Conservation (phyloP, 1,284 basidiomycete genomes). For the Boletellus sp. region DNA sequence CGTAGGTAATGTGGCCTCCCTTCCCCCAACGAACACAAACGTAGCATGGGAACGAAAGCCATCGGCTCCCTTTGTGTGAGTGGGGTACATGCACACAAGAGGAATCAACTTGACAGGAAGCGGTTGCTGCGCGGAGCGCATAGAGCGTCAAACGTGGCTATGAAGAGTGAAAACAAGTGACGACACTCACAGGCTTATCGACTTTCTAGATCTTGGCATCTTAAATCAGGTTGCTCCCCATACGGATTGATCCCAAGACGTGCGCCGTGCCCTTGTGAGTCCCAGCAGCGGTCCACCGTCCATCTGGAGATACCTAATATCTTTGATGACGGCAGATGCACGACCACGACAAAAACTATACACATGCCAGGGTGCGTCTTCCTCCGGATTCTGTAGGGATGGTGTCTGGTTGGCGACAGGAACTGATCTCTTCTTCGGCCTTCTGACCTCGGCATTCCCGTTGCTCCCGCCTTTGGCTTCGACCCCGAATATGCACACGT, state of each 20-base stretch:
- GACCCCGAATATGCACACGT: constrained; percentile 29
- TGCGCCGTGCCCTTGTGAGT: too few relatives aligned
- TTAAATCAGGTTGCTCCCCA: constrained; percentile 65
- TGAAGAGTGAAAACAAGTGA: not conserved
- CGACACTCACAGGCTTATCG: constrained; percentile 43
- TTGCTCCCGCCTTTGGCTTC: not conserved
- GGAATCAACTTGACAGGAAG: constrained; percentile 55
- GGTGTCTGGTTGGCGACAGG: constrained; percentile 4
- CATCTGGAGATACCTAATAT: constrained; percentile 58
- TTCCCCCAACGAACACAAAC: constrained; percentile 52
- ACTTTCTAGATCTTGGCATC: constrained; percentile 55
- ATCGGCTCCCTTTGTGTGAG: constrained; percentile 32
- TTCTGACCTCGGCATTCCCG: not conserved
- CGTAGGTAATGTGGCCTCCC: constrained; percentile 33
- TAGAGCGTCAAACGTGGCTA: constrained; percentile 3
- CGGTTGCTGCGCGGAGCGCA: constrained; percentile 38
- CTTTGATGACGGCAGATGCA: constrained; percentile 63
- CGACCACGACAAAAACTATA: constrained; percentile 72
- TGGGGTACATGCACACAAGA: constrained; percentile 51
- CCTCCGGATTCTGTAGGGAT: too few relatives aligned
- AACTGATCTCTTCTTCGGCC: constrained; percentile 5
- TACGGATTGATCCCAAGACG: constrained; percentile 73
- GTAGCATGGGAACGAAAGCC: constrained; percentile 42
- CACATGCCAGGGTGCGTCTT: constrained; percentile 25
- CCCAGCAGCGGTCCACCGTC: constrained; percentile 70